Base-by-base conservation (phyloP, 148 eudicot species). In the Selenicereus undatus region DNA sequence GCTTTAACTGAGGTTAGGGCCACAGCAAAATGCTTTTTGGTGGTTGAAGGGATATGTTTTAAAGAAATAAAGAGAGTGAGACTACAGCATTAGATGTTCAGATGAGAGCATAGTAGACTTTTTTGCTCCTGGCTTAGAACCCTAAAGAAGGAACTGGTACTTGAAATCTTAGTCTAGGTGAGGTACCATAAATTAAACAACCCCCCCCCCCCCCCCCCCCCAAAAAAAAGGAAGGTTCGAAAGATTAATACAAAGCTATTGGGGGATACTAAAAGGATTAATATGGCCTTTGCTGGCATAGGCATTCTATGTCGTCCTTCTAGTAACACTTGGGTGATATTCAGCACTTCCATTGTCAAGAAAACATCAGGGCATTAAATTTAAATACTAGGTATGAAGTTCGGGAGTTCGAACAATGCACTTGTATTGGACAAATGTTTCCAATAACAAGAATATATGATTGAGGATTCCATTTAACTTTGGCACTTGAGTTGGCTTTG, bases 401-500 rank as follows among this genome's bases (percentile, higher is more conserved):
- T 22, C 68, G 22, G 4, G 22, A 62, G 14, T 9, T 48, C 10
- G 14, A 48, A 48, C 13, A 8, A 48, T 4, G 14, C 14, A 10
- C 14, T 48, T 9, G 5, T 48, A 10, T 12, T 10, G 12, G 52
- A 48, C 52, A 48, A 48, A 12, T 12, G 14, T 48, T 48, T 48
- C 52, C 52, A 11, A 48, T 3, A 48, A 74, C 32, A 14, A 43
- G n/a, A 48, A 10, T 43, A 11, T 36, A 39, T 42, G 42, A 73
- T 6, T n/a, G 0, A 70, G 68, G 36, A 51, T 35, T 71, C 54
- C 70, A 73, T 43, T 27, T 18, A 35, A 45, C 24, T 27, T 50
- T 80, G 50, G 82, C 78, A 32, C 51, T 64, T 27, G 36, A 58
- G 58, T 60, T 58, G 26, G 48, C 70, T 39, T 39, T 35, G 42